Conservation (phyloP, 768 basidiomycete genomes). For the Mycena maculata region DNA sequence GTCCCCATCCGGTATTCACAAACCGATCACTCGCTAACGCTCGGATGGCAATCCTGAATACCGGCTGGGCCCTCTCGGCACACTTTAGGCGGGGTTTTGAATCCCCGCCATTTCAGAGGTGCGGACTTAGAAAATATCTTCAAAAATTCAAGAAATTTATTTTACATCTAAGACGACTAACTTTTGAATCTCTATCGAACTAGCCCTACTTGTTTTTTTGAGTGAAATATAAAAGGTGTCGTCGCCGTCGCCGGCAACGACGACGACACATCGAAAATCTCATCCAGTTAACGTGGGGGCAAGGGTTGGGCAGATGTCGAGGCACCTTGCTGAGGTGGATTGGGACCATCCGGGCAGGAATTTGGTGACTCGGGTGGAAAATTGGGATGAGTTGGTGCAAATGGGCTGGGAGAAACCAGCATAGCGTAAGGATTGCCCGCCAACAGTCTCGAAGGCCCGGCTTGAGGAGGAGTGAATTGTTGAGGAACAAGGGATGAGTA, state of each 20-base stretch:
- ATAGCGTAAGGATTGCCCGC: no score
- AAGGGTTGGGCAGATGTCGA: not conserved
- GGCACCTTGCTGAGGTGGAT: not conserved
- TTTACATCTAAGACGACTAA: not conserved
- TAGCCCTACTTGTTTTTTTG: not conserved
- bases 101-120: conserved; percentile 9
- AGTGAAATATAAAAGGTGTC: not conserved
- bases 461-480: no score
- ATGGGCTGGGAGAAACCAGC: no score
- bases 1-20: no score
- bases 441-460: no score
- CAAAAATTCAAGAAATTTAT: not conserved
- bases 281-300: no score
- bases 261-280: not conserved
- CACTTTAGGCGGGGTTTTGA: not conserved
- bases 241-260: not conserved
- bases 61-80: conserved; percentile 9
- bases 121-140: not conserved
- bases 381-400: no score
- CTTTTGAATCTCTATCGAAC: conserved; percentile 1
- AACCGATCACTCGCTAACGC: conserved; percentile 44
- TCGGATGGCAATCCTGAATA: no score
- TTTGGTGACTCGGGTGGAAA: no score
- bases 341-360: no score
- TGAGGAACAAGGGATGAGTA: no score